phyloP scores from a whole-genome alignment of 495 filamentous ascomycete genomes.

The Aspergillus coremiiformis region DNA sequence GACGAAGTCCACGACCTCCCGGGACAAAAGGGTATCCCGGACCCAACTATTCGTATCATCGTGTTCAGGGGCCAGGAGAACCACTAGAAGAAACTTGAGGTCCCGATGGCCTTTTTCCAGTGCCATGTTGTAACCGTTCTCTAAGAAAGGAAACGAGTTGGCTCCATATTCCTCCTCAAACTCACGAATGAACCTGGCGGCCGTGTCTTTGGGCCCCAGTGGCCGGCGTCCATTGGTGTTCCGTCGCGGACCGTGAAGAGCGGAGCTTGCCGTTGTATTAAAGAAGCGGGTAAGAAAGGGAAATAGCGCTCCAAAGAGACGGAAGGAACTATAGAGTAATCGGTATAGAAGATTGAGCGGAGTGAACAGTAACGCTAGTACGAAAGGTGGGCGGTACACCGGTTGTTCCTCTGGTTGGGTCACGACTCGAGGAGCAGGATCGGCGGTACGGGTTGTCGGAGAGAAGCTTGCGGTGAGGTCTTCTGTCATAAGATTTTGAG shows the following conservation, averaged over 20 bases:
- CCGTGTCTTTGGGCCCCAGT: constrained; percentile 76
- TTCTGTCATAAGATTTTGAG: constrained; percentile 49
- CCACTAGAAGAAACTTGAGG: constrained; percentile 79
- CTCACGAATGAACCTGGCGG: constrained; percentile 77
- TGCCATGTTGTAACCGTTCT: constrained; percentile 83
- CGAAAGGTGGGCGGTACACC: constrained; percentile 58
- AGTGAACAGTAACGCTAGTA: constrained; percentile 69
- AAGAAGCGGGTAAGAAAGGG: constrained; percentile 78
- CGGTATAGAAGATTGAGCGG: constrained; percentile 75
- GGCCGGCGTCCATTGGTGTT: constrained; percentile 63
- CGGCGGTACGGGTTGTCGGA: constrained; percentile 19
- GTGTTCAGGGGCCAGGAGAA: constrained; percentile 85
- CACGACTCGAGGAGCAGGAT: constrained; percentile 71
- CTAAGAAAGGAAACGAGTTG: constrained; percentile 63
- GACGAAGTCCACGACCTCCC: constrained; percentile 65
- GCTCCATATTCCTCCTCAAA: constrained; percentile 89
- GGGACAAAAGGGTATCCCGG: constrained; percentile 67
- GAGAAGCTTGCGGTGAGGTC: constrained; percentile 47
- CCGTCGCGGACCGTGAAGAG: constrained; percentile 44
- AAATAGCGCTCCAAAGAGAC: constrained; percentile 63
- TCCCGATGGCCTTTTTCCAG: constrained; percentile 82
- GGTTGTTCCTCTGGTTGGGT: constrained; percentile 61
- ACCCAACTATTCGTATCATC: constrained; percentile 85
- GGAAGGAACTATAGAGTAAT: constrained; percentile 53
- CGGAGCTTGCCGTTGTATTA: constrained; percentile 40